Percentiles rank a stretch among this genome's conserved stretches.
Conservation (phyloP, 2,329 filamentous ascomycete genomes). For the Taxawa tesnikishii region DNA sequence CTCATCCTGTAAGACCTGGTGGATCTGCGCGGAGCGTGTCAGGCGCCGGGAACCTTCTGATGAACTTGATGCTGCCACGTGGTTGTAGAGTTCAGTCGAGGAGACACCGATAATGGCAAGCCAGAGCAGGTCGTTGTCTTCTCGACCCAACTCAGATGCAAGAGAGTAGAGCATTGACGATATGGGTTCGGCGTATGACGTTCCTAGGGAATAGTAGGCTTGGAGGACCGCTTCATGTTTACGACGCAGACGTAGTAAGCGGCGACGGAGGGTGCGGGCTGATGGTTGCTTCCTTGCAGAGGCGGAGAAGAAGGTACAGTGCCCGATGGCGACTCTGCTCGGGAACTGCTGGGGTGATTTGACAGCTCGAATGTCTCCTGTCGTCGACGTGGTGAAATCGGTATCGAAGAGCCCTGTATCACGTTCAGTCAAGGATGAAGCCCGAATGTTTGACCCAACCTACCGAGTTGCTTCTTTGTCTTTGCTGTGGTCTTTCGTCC, state of each 20-base stretch:
- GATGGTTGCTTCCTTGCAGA: slow-evolving; percentile 51
- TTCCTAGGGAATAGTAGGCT: slow-evolving; percentile 74
- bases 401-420: slow-evolving; percentile 48
- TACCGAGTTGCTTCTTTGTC: slow-evolving; percentile 81
- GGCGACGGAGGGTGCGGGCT: slow-evolving; percentile 57
- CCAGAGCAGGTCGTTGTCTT: slow-evolving; percentile 96
- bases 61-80: slow-evolving; percentile 50
- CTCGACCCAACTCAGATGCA: slow-evolving; percentile 84
- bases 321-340: slow-evolving; percentile 26
- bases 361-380: slow-evolving; percentile 9
- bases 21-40: slow-evolving; percentile 42
- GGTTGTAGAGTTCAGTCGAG: slow-evolving; percentile 84
- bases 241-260: slow-evolving; percentile 60
- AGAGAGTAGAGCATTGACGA: slow-evolving; percentile 90
- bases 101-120: slow-evolving; percentile 86
- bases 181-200: slow-evolving; percentile 88
- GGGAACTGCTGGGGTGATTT: slow-evolving; percentile 27
- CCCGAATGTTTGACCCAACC: slow-evolving; percentile 21
- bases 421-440: too few species aligned
- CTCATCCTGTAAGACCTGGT: slow-evolving; percentile 80
- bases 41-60: slow-evolving; percentile 1
- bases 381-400: slow-evolving; percentile 43
- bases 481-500: slow-evolving; percentile 62
- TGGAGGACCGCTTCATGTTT: slow-evolving; percentile 67
- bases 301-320: slow-evolving; percentile 40